Base-by-base conservation (phyloP, 768 basidiomycete genomes). In the Dictyophora rubrovolvata region DNA sequence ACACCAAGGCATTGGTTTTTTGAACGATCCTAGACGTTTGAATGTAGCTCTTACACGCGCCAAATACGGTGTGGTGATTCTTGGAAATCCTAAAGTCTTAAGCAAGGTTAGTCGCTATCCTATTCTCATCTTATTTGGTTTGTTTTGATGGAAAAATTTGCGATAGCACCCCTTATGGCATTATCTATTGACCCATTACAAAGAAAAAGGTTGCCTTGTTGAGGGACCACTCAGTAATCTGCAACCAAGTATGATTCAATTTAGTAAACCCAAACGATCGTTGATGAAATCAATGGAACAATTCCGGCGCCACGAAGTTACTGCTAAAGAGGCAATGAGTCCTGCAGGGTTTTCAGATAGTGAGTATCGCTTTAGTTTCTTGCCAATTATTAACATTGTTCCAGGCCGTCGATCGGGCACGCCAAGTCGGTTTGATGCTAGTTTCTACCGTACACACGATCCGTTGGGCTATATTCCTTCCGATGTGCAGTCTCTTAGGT, bases 1-100 rank as follows among this genome's bases (percentile, higher is more conserved):
- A 69, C 96, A 99, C 69, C 96, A 98, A 70, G 96, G 96, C 36
- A 99, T 99, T 61, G 96, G 96, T 50, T 99, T 99, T 80, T 80
- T 99, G 75, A 98, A 95, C 66, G 96, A 99, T 70, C 96, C 96
- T 7, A 77, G 96, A 63, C 85, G 96, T 56, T 73, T 99, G 65
- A 99, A 99, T 67, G 96, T 99, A 53, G 96, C 96, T 22, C 79
- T 99, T 48, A 97, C 96, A 1, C 82, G 96, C 62, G 95, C 96
- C 46, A 98, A 97, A 71, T 99, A 98, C 69, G 96, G 96, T 2
- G 87, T 95, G 9, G 96, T 99, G 53, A 97, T 99, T 66, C 79
- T 99, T n/a, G 96, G 96, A n/a, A 99, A 99, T 70, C 96, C 96
- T 2, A 98, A 98, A 71, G 95, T 99, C 58, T 76, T 99, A 53